A percentile compares a stretch with the other conserved stretches of the same genome.
Conservation (phyloP, 2,329 filamentous ascomycete species). For the Neofusicoccum sp. region DNA sequence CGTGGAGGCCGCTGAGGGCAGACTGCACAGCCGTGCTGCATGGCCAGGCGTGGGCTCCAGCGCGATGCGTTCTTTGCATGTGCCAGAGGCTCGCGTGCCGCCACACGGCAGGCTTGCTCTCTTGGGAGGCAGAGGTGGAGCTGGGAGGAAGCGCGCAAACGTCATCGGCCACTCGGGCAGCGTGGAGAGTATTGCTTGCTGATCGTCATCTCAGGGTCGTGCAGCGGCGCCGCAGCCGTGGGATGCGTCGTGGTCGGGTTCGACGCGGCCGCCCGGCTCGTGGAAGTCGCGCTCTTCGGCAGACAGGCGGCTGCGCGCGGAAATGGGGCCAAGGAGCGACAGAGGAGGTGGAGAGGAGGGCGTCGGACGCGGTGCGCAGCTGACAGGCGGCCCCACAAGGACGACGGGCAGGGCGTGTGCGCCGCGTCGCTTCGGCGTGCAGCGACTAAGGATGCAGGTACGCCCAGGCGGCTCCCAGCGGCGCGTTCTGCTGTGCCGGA, state of each 20-base stretch:
- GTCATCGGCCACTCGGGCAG: neutral
- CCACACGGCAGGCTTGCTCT: too few relatives aligned
- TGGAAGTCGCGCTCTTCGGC: neutral
- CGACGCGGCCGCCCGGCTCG: neutral
- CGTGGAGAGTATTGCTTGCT: neutral
- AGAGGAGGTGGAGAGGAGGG: too few relatives aligned
- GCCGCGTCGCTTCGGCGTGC: neutral
- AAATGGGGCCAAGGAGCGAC: too few relatives aligned
- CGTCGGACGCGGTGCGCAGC: too few relatives aligned
- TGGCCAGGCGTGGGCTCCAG: neutral
- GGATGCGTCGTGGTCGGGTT: too few relatives aligned
- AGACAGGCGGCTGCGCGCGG: neutral
- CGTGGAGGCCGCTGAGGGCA: neutral
- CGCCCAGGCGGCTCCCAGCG: neutral
- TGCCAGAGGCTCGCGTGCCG: neutral
- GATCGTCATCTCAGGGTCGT: constrained; percentile 6
- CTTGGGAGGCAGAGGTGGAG: neutral
- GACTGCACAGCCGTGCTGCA: neutral
- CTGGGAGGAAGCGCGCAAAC: neutral
- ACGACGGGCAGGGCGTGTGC: too few relatives aligned
- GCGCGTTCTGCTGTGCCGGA: neutral
- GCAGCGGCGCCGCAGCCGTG: neutral
- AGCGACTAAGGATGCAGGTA: neutral
- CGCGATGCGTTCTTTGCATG: neutral
- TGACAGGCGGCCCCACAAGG: too few relatives aligned